Conservation (phyloP, 495 filamentous ascomycete species). For the Sporormia fimetaria region DNA sequence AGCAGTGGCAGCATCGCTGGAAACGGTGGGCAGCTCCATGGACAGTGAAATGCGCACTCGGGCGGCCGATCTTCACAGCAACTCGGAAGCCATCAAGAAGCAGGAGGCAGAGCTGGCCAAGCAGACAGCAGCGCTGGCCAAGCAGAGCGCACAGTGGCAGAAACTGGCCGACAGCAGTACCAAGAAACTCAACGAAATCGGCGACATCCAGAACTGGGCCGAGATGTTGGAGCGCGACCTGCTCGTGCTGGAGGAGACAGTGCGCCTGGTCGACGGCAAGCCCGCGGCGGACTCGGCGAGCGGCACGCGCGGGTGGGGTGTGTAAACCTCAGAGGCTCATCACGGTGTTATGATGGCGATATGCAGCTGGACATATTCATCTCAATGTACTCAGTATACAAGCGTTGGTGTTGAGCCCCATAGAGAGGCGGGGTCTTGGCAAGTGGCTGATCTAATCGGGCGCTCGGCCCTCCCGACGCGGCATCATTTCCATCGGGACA, state of each 20-base stretch:
- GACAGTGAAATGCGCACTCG: slow-evolving; percentile 61
- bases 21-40: slow-evolving; percentile 55
- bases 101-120: slow-evolving; percentile 61
- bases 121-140: slow-evolving; percentile 53
- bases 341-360: slow-evolving; percentile 1
- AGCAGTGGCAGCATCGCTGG: slow-evolving; percentile 67
- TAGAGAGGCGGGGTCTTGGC: too few relatives aligned
- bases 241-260: slow-evolving; percentile 73
- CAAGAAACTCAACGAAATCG: slow-evolving; percentile 76
- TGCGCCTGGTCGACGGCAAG: slow-evolving; percentile 50
- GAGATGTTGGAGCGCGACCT: slow-evolving; percentile 92
- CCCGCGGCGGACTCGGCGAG: slow-evolving; percentile 17
- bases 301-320: slow-evolving; percentile 21
- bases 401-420: too few relatives aligned
- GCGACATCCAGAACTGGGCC: slow-evolving; percentile 96
- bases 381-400: neutral
- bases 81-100: slow-evolving; percentile 53
- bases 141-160: slow-evolving; percentile 59
- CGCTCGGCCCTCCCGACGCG: too few relatives aligned
- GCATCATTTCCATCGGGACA: too few relatives aligned
- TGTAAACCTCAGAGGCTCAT: too few relatives aligned
- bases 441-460: too few relatives aligned
- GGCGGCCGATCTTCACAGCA: slow-evolving; percentile 62
- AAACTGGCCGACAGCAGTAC: slow-evolving; percentile 57
- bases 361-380: neutral